Evolutionary conservation across 2,329 filamentous ascomycete genomes (phyloP).

Genomic region (Beauveria varroae): DNA sequence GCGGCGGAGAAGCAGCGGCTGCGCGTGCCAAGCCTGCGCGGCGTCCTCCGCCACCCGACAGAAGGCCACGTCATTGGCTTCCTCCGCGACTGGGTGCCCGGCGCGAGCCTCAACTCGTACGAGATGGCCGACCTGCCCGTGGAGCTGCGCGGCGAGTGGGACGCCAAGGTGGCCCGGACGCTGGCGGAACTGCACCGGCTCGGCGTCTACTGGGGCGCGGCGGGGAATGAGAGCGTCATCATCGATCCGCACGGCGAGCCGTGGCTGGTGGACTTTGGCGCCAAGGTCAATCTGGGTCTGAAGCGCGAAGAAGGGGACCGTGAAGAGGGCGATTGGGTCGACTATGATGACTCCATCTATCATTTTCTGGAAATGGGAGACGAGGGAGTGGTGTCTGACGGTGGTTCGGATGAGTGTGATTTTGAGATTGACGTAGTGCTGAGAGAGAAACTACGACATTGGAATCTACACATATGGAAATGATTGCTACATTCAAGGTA

Average conservation of each 20-base stretch:
- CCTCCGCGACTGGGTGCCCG: conserved; percentile 9
- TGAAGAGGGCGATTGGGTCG: conserved; percentile 3
- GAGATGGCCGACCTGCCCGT: background rate
- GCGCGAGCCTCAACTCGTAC: background rate
- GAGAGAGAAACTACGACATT: background rate
- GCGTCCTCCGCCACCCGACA: background rate
- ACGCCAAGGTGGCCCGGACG: background rate
- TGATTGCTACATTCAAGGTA: background rate
- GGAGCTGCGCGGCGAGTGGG: background rate
- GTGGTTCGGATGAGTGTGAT: background rate
- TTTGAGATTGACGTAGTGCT: background rate
- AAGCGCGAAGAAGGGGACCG: background rate
- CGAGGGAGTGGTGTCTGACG: too few relatives aligned
- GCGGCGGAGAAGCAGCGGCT: background rate
- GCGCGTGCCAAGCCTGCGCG: background rate
- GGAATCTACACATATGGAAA: too few relatives aligned
- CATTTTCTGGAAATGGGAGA: background rate
- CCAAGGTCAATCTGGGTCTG: background rate
- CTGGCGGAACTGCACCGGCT: background rate
- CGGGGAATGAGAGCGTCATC: background rate
- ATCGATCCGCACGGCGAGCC: background rate
- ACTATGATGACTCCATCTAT: background rate
- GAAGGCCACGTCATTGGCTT: conserved; percentile 10
- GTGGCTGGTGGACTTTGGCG: conserved; percentile 7
- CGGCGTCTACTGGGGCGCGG: background rate